Evolutionary conservation across 2,329 filamentous ascomycete genomes (phyloP), one percentile per base, ranked within the genome.

Genomic region (Paracorniculantispora psalliotae): DNA sequence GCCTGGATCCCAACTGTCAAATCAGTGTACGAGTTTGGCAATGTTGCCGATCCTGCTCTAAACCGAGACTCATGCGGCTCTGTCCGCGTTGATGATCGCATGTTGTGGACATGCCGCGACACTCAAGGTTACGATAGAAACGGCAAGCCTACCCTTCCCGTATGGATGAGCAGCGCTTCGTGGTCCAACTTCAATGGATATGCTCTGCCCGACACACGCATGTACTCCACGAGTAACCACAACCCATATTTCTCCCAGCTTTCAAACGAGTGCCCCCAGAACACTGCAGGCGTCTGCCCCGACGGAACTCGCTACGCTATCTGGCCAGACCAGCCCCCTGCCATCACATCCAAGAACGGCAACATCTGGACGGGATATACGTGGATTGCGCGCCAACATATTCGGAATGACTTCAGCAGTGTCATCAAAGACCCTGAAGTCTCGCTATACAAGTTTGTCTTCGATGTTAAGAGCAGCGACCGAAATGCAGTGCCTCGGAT

Each of bases 1-100:
- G 57, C 57, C 2, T 59, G 57, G 57, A 59, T 59, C 57, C 57
- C 57, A 23, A 59, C 57, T 10, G 57, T 55, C 8, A 59, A 59
- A 25, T 43, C 28, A 15, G 30, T 39, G 3, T 55, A 59, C 50
- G 23, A 49, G 6, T 54, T 59, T 26, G 35, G 35, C 43, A 50
- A 59, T 19, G 50, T 59, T 8, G 43, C 49, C 0, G 50, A 59
- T 26, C 57, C 50, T 25, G 46, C 41, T 13, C 44, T 59, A 37
- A 59, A 59, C 35, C 50, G 57, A 1, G 57, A 59, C 33, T 59
- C 57, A 7, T 59, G 57, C 50, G 50, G 57, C 17, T 54, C 57
- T 9, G 50, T 55, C 23, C 50, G 57, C 3, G 43, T 59, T 23
- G 57, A 55, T 15, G 50, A 59, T 41, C 50, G 50, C 23, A 50